These are phyloP conservation scores for Gastrolobium bilobum DNA, from an alignment of 306 rosid genomes.

Conservation along the genomic window DNA sequence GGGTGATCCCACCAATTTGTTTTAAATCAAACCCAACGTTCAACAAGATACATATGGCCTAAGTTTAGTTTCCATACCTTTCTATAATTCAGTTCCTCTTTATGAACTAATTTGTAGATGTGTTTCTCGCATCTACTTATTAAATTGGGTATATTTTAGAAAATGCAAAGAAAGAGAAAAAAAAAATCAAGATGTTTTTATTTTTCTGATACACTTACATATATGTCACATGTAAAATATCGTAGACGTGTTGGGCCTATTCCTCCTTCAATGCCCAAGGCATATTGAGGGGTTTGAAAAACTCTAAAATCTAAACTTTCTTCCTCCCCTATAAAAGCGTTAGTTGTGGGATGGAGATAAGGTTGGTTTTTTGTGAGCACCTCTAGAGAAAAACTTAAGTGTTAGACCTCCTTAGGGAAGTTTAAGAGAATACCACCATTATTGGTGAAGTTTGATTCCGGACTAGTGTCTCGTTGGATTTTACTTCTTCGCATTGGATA, in stretches of 20 bases:
- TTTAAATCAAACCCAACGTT: constrained; percentile 26
- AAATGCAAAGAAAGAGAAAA: neutral
- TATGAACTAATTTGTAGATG: neutral
- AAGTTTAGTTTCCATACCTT: neutral
- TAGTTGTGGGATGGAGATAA: no score
- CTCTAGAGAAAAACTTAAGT: no score
- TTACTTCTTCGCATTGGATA: no score
- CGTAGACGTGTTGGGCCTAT: neutral
- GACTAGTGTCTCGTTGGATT: no score
- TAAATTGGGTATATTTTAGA: neutral
- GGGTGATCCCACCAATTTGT: constrained; percentile 41
- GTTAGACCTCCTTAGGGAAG: no score
- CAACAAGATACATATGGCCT: constrained; percentile 23
- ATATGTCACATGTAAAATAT: neutral
- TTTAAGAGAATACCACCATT: no score
- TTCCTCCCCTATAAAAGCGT: no score
- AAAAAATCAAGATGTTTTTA: neutral
- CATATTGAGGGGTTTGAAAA: no score
- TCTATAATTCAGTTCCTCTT: neutral
- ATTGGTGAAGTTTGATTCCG: no score
- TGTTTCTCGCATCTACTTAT: neutral
- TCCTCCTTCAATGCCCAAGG: no score
- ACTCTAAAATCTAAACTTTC: no score
- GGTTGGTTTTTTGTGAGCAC: no score
- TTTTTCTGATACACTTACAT: neutral